phyloP scores from a whole-genome alignment of 352 stramenopile genomes.

The Phytopythium oedochilum region DNA sequence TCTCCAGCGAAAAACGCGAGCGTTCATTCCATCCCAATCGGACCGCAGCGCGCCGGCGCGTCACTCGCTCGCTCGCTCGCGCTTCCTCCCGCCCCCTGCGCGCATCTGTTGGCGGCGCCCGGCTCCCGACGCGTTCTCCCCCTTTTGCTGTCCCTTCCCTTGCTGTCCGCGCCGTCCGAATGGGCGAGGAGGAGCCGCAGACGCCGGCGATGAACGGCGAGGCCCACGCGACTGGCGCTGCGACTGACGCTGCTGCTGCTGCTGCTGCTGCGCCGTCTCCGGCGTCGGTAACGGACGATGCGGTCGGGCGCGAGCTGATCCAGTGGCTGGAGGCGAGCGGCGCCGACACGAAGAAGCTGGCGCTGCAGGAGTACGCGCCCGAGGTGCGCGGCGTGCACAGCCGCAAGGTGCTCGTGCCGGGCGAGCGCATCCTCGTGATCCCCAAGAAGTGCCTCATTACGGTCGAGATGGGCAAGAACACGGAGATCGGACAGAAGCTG shows the following conservation, averaged over 20 bases:
- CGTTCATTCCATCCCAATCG: background rate
- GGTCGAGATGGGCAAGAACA: slow-evolving; percentile 99
- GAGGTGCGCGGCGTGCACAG: slow-evolving; percentile 93
- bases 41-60: background rate
- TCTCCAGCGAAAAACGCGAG: background rate
- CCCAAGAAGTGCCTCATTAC: slow-evolving; percentile 97
- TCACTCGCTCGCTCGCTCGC: background rate
- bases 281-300: slow-evolving; percentile 18
- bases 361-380: slow-evolving; percentile 86
- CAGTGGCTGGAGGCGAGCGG: slow-evolving; percentile 68
- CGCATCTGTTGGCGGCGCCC: background rate
- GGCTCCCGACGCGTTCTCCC: background rate
- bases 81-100: background rate
- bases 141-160: background rate
- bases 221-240: background rate
- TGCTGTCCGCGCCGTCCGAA: background rate
- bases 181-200: background rate
- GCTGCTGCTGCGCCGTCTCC: background rate
- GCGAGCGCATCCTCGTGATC: slow-evolving; percentile 89
- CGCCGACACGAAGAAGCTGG: slow-evolving; percentile 75
- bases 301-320: slow-evolving; percentile 60
- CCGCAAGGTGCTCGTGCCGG: slow-evolving; percentile 74
- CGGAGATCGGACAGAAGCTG: slow-evolving; percentile 93
- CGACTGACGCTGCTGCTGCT: background rate
- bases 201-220: background rate